Evolutionary conservation across 108 stramenopile species (phyloP), one percentile per base, ranked within the genome.

Genomic region (Nannochloropsis salina): DNA sequence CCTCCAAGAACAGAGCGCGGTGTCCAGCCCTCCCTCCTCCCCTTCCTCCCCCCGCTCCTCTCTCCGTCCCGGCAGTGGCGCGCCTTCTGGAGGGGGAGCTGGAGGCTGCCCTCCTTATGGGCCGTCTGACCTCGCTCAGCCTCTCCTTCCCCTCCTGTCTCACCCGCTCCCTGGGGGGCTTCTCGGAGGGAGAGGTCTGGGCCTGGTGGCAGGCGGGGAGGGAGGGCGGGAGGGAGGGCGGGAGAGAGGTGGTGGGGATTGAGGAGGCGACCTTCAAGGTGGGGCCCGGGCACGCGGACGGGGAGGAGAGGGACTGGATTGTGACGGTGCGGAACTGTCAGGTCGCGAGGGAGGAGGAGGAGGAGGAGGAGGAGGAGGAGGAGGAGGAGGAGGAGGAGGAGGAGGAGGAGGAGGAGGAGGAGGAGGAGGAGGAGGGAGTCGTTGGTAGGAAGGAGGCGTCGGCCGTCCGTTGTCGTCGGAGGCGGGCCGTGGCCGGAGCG

Each of bases 241-340:
- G 61, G 61, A n/a, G 20, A n/a, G 61, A 74, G 61, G 61, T 74
- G 2, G 61, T 74, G 3, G 61, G 15, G 61, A n/a, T n/a, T 15
- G 61, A 74, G 61, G 61, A 74, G 61, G 61, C 5, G 20, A 74
- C n/a, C 20, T 4, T 74, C 4, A 74, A 74, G 61, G 61, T 74
- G 20, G 61, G 61, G 20, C 61, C 61, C 5, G 61, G 3, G 5
- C 20, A n/a, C 2, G 4, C 15, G 61, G 61, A 74, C 1, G 61
- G 61, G 61, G 61, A n/a, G 61, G 61, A 74, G 61, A 74, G 4
- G 61, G 61, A 74, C 61, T 74, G 61, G 61, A 74, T 74, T n/a
- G 15, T 74, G 2, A 74, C 3, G n/a, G 61, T 74, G 61, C 15
- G 61, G 20, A 74, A 74, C n/a, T 74, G 61, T 74, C 15, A n/a